Conservation (phyloP, 306 rosid genomes). For the Psophocarpus tetragonolobus region DNA sequence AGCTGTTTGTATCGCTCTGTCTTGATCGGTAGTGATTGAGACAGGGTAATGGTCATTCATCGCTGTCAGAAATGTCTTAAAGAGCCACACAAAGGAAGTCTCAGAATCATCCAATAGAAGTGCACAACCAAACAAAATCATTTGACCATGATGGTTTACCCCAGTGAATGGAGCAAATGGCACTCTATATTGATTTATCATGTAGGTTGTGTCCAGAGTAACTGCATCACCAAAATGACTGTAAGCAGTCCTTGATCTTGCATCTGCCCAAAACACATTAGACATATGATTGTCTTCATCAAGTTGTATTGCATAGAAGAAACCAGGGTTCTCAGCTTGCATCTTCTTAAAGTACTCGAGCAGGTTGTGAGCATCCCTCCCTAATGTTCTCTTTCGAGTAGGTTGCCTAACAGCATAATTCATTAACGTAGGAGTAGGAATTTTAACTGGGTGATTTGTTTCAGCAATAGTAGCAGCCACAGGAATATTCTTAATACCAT, state of each 20-base stretch:
- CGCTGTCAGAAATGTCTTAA: conserved; percentile 83
- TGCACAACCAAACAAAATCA: conserved; percentile 86
- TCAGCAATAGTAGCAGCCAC: conserved; percentile 42
- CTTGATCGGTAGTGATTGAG: conserved; percentile 86
- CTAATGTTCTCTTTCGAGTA: conserved; percentile 63
- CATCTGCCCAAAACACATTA: conserved; percentile 90
- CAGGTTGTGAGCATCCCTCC: conserved; percentile 86
- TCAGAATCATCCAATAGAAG: conserved; percentile 89
- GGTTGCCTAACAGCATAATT: conserved; percentile 51
- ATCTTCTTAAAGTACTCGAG: conserved; percentile 91
- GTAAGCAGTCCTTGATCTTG: conserved; percentile 88
- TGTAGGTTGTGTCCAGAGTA: conserved; percentile 72
- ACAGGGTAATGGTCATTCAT: conserved; percentile 79
- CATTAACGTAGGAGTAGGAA: conserved; percentile 35
- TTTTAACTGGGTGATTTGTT: conserved; percentile 51
- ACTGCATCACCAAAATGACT: conserved; percentile 83
- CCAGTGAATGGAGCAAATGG: conserved; percentile 89
- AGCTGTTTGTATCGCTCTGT: conserved; percentile 75
- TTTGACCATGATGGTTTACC: conserved; percentile 91
- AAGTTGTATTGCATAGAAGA: conserved; percentile 90
- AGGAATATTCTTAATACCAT: conserved; percentile 49
- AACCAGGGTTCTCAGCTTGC: conserved; percentile 95
- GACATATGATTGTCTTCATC: conserved; percentile 84
- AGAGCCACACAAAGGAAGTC: conserved; percentile 82
- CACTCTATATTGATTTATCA: conserved; percentile 71